Percentiles rank a stretch among this genome's conserved stretches.
phyloP scores from a whole-genome alignment of 148 eudicot species.

The Spergularia marina region DNA sequence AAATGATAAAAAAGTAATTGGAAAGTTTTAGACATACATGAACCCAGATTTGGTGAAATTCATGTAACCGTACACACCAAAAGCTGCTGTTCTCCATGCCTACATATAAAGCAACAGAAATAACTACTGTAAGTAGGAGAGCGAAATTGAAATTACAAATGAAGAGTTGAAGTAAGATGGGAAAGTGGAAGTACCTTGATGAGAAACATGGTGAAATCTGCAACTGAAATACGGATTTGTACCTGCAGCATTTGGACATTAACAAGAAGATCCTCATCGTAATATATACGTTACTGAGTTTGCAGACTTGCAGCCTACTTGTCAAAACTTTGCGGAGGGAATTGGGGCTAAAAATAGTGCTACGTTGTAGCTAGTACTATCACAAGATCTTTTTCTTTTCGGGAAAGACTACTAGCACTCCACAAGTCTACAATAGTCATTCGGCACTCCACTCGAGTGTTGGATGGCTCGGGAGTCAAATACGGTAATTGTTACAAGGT shows the following conservation, averaged over 20 bases:
- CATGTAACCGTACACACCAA: conserved; percentile 72
- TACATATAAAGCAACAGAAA: conserved; percentile 12
- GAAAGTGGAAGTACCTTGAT: conserved; percentile 43
- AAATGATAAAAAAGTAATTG: no score
- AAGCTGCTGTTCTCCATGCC: conserved; percentile 84
- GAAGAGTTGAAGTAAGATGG: neutral
- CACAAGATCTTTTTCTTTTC: neutral
- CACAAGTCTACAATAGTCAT: no score
- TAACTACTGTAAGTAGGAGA: neutral
- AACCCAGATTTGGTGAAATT: conserved; percentile 80
- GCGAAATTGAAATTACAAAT: neutral
- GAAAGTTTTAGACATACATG: conserved; percentile 37
- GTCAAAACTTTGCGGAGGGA: no score
- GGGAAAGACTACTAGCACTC: no score
- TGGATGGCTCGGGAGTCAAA: no score
- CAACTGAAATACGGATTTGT: conserved; percentile 35
- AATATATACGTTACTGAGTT: neutral
- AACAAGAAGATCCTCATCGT: neutral
- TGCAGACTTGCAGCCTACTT: neutral
- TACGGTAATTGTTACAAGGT: no score
- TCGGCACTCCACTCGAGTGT: no score
- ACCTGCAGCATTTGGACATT: conserved; percentile 1
- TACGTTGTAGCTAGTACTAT: neutral
- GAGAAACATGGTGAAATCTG: conserved; percentile 53
- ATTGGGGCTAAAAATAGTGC: neutral